A percentile compares a stretch with the other conserved stretches of the same genome.
Evolutionary conservation across 805 yeast species (phyloP).

Genomic region (Nakazawaea ernobii): DNA sequence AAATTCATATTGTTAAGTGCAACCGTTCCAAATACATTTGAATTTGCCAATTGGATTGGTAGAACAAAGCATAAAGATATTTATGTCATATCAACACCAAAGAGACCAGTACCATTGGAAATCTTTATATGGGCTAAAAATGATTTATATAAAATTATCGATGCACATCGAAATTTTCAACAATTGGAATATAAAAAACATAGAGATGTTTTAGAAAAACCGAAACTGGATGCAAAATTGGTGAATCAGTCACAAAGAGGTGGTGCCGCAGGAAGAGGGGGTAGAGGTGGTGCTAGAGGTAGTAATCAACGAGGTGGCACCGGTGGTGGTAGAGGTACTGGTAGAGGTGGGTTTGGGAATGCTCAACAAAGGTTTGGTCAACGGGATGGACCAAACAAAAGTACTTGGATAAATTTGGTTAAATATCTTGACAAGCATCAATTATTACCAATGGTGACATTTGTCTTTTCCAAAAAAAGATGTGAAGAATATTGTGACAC

Average conservation of each 20-base stretch:
- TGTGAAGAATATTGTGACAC: conserved; percentile 92
- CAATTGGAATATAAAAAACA: conserved; percentile 61
- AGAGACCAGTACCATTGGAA: conserved; percentile 94
- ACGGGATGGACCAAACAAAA: conserved; percentile 69
- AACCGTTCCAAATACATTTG: conserved; percentile 97
- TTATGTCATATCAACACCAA: conserved; percentile 92
- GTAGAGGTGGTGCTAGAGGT: conserved; percentile 28
- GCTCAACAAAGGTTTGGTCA: conserved; percentile 25
- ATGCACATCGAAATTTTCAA: conserved; percentile 63
- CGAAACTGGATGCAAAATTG: conserved; percentile 31
- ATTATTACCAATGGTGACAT: conserved; percentile 86
- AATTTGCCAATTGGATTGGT: conserved; percentile 98
- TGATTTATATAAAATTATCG: conserved; percentile 66
- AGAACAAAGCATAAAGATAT: conserved; percentile 94
- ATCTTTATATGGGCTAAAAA: conserved; percentile 81
- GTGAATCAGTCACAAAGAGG: conserved; percentile 36
- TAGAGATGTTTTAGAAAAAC: conserved; percentile 42
- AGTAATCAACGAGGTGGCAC: conserved; percentile 29
- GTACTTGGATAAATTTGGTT: conserved; percentile 70
- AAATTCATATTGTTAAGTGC: conserved; percentile 89
- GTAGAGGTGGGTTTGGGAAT: conserved; percentile 19
- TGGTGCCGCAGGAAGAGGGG: conserved; percentile 33
- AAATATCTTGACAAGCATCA: conserved; percentile 61
- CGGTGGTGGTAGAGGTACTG: conserved; percentile 15
- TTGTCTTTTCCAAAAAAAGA: conserved; percentile 88